Evolutionary conservation across 2,329 filamentous ascomycete genomes (phyloP).

Genomic region (Fusarium kyushuense): DNA sequence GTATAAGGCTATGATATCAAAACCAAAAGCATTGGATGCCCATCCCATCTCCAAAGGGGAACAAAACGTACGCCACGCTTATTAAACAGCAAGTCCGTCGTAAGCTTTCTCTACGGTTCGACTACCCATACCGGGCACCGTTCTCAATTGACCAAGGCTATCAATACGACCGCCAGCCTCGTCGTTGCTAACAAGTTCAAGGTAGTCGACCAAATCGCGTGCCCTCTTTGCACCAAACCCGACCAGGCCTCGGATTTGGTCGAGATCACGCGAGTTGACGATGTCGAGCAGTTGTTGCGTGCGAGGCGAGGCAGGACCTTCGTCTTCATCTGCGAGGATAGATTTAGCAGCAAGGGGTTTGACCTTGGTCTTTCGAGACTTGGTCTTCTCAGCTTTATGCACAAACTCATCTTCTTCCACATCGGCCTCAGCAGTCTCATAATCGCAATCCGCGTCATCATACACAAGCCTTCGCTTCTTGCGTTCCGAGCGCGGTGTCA

Average conservation of each 20-base stretch:
- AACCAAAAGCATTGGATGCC: constrained; percentile 41
- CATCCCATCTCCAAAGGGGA: constrained; percentile 10
- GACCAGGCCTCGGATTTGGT: constrained; percentile 73
- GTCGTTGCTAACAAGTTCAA: constrained; percentile 60
- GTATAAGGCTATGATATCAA: constrained; percentile 43
- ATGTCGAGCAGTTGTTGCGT: constrained; percentile 74
- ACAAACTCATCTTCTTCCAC: constrained; percentile 55
- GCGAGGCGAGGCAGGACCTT: constrained; percentile 62
- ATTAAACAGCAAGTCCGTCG: constrained; percentile 57
- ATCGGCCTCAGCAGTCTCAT: constrained; percentile 57
- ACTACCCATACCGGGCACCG: constrained; percentile 68
- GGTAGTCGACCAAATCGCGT: constrained; percentile 67
- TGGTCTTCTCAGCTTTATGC: constrained; percentile 44
- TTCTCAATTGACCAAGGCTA: constrained; percentile 63
- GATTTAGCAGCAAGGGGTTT: constrained; percentile 45
- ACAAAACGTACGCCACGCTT: constrained; percentile 17
- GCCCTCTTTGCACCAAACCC: constrained; percentile 82
- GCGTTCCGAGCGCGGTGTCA: constrained; percentile 45
- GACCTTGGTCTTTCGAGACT: constrained; percentile 50
- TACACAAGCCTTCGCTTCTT: constrained; percentile 50
- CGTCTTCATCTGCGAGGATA: constrained; percentile 55
- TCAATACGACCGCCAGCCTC: constrained; percentile 57
- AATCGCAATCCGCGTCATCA: constrained; percentile 55
- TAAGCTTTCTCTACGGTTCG: constrained; percentile 68
- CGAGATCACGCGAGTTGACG: constrained; percentile 78